These are phyloP conservation scores for Aspergillus sclerotiicarbonarius DNA, from an alignment of 495 filamentous ascomycete species.

Conservation along the genomic window DNA sequence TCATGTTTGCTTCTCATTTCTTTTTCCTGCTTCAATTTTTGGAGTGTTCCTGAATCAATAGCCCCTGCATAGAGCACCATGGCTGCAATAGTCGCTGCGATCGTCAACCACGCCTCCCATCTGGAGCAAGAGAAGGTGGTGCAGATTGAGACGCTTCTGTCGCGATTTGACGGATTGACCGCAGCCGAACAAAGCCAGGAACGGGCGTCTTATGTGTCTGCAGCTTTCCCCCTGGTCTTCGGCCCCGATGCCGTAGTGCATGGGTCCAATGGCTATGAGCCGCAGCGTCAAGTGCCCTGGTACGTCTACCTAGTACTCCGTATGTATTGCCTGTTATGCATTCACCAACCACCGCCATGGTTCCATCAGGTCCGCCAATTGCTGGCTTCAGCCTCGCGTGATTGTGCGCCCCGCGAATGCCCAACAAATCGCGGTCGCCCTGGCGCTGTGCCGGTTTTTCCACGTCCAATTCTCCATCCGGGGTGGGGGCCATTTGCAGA, in stretches of 20 bases:
- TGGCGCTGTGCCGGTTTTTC: conserved; percentile 13
- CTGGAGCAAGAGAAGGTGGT: neutral
- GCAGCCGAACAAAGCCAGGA: neutral
- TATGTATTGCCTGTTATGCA: neutral
- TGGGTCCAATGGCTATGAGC: neutral
- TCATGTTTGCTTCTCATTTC: neutral
- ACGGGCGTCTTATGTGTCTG: neutral
- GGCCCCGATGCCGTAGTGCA: conserved; percentile 6
- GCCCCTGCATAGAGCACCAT: neutral
- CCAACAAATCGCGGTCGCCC: conserved; percentile 12
- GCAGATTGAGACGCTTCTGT: neutral
- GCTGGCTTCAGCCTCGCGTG: conserved; percentile 11
- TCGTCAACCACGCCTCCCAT: neutral
- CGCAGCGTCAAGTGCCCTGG: conserved; percentile 6
- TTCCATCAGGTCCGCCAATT: conserved; percentile 12
- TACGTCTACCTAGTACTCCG: conserved; percentile 13
- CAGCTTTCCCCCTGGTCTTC: conserved; percentile 12
- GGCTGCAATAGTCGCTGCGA: neutral
- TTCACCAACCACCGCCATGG: neutral
- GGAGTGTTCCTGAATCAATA: neutral
- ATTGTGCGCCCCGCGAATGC: conserved; percentile 4
- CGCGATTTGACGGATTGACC: neutral
- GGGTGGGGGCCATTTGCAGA: conserved; percentile 16
- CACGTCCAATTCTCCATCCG: conserved; percentile 17
- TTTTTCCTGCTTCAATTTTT: neutral